phyloP scores from a whole-genome alignment of 352 stramenopile genomes.

The Hyaloperonospora brassicae region DNA sequence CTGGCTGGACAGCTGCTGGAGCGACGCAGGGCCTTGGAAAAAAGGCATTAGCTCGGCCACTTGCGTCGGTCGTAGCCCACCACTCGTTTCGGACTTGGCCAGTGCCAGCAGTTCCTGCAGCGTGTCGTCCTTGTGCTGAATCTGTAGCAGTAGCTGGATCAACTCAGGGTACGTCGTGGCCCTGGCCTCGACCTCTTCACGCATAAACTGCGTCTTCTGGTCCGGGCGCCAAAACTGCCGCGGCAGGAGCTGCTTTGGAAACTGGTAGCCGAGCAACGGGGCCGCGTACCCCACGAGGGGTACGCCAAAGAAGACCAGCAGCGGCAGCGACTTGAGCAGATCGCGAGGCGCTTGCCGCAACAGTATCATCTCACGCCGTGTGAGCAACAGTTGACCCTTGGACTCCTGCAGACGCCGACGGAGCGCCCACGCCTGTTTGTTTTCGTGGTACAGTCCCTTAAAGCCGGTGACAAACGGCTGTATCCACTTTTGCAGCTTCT shows the following conservation, averaged over 20 bases:
- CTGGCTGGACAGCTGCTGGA: constrained; percentile 34
- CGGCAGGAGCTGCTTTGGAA: constrained; percentile 74
- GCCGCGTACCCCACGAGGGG: constrained; percentile 64
- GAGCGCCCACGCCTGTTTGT: constrained; percentile 69
- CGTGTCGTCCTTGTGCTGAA: constrained; percentile 47
- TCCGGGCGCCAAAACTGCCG: constrained; percentile 83
- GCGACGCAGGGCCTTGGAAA: constrained; percentile 49
- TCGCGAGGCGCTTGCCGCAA: constrained; percentile 74
- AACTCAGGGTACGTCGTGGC: constrained; percentile 57
- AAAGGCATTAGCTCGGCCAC: constrained; percentile 54
- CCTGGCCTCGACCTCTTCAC: constrained; percentile 45
- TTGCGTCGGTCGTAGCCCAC: constrained; percentile 42
- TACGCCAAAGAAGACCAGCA: constrained; percentile 68
- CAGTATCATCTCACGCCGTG: constrained; percentile 71
- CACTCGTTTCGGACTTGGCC: constrained; percentile 7
- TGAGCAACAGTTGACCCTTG: constrained; percentile 25
- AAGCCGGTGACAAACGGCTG: constrained; percentile 68
- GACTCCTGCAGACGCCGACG: constrained; percentile 45
- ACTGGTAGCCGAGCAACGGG: constrained; percentile 74
- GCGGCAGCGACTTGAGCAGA: constrained; percentile 74
- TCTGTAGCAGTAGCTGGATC: constrained; percentile 46
- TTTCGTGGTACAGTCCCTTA: constrained; percentile 65
- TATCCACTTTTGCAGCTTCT: constrained; percentile 79
- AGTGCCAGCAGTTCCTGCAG: constrained; percentile 42
- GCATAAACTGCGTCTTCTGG: constrained; percentile 79